Conservation (phyloP, 345 rosid genomes). For the Mallotus nudiflorus region DNA sequence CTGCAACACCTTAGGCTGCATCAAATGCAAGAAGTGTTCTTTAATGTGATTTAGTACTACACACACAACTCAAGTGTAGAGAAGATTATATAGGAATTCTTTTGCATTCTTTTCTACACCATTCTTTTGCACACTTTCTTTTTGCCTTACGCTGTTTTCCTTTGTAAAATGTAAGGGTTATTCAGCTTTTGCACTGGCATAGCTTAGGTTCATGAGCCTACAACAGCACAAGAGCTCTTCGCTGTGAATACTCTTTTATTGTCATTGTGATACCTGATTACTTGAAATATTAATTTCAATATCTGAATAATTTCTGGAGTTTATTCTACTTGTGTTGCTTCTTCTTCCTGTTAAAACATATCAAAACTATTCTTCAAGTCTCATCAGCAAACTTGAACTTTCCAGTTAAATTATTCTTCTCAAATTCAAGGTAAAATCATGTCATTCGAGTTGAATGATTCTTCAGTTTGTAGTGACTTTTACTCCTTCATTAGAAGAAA, state of each 20-base stretch:
- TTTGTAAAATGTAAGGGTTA: neutral
- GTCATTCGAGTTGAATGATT: too few relatives aligned
- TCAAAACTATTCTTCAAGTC: too few relatives aligned
- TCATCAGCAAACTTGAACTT: too few relatives aligned
- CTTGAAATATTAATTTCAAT: too few relatives aligned
- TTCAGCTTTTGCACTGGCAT: neutral
- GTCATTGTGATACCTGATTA: too few relatives aligned
- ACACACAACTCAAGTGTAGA: conserved; percentile 10
- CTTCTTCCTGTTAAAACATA: too few relatives aligned
- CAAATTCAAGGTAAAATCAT: too few relatives aligned
- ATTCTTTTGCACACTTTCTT: neutral
- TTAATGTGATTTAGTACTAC: neutral
- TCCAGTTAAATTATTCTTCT: too few relatives aligned
- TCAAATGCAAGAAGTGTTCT: conserved; percentile 6
- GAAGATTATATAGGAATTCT: conserved; percentile 12
- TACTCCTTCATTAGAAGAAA: too few relatives aligned
- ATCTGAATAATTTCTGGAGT: too few relatives aligned
- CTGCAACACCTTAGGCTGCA: conserved; percentile 16
- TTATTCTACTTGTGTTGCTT: too few relatives aligned
- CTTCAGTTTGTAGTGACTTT: too few relatives aligned
- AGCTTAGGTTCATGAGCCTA: neutral
- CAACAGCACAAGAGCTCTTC: neutral
- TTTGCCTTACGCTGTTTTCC: neutral
- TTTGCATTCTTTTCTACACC: conserved; percentile 5
- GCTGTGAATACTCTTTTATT: neutral